A percentile compares a stretch with the other conserved stretches of the same genome.
These are phyloP conservation scores for Vaccinium vitisidaea DNA, from an alignment of 148 eudicot genomes.

Conservation along the genomic window DNA sequence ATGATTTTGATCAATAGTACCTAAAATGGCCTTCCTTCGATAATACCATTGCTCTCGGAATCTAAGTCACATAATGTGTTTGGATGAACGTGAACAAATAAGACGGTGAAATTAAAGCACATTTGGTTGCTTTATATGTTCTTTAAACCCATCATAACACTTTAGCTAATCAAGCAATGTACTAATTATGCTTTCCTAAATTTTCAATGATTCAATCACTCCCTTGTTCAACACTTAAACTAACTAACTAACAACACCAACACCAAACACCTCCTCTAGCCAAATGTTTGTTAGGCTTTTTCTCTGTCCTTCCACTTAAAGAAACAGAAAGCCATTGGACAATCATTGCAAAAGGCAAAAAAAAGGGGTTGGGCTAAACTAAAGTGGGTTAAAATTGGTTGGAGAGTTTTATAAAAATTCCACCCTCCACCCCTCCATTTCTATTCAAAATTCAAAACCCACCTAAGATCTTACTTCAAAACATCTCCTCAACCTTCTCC, in stretches of 20 bases:
- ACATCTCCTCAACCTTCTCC: slow-evolving; percentile 10
- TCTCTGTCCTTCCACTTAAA: slow-evolving; percentile 26
- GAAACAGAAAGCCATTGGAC: slow-evolving; percentile 23
- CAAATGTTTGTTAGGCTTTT: not conserved
- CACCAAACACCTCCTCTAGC: slow-evolving; percentile 14
- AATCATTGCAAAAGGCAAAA: slow-evolving; percentile 14
- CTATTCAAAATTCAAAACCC: slow-evolving; percentile 24
- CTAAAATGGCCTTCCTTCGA: no score
- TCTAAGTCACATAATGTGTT: no score
- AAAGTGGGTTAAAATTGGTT: slow-evolving; percentile 18
- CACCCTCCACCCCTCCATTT: slow-evolving; percentile 21
- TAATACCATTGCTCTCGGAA: no score
- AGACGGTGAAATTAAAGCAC: no score
- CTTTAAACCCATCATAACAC: not conserved
- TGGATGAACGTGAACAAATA: no score
- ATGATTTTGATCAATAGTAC: no score
- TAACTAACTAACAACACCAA: slow-evolving; percentile 24
- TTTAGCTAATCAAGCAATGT: slow-evolving; percentile 15
- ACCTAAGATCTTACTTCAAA: not conserved
- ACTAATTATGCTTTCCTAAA: not conserved
- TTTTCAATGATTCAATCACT: slow-evolving; percentile 15
- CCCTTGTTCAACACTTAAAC: slow-evolving; percentile 20
- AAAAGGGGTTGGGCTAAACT: not conserved
- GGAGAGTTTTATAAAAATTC: not conserved
- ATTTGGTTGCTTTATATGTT: not conserved